Percentiles rank a stretch among this genome's conserved stretches.
phyloP scores from a whole-genome alignment of 2,329 filamentous ascomycete species.

The Phyllosticta citrichinensis region DNA sequence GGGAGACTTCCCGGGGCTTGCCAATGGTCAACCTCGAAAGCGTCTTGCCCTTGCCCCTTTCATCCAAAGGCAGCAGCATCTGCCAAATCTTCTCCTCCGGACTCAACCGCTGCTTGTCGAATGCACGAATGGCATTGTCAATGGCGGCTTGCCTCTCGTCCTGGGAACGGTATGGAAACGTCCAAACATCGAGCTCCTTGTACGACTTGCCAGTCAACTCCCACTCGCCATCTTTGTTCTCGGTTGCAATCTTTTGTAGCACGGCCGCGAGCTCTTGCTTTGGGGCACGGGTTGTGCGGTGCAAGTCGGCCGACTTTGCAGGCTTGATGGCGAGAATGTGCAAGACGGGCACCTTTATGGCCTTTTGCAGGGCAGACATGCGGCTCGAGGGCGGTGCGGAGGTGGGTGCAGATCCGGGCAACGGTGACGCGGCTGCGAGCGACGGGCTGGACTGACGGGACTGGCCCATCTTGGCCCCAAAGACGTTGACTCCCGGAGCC shows the following conservation, averaged over 20 bases:
- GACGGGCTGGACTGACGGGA: constrained; percentile 1
- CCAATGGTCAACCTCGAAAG: constrained; percentile 48
- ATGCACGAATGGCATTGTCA: constrained; percentile 52
- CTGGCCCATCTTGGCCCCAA: neutral
- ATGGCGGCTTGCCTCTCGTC: constrained; percentile 50
- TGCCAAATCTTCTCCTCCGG: constrained; percentile 55
- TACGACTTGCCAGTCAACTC: constrained; percentile 47
- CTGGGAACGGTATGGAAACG: constrained; percentile 46
- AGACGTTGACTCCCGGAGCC: neutral
- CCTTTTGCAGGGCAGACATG: constrained; percentile 17
- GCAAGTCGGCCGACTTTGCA: constrained; percentile 37
- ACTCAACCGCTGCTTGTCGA: constrained; percentile 50
- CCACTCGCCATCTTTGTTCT: constrained; percentile 1
- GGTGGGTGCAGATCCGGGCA: constrained; percentile 22
- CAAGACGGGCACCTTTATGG: constrained; percentile 36
- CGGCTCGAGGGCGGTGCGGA: constrained; percentile 24
- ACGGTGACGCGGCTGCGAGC: constrained; percentile 3
- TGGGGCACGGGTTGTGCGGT: constrained; percentile 37
- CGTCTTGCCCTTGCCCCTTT: constrained; percentile 51
- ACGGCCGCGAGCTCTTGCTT: constrained; percentile 39
- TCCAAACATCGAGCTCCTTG: constrained; percentile 53
- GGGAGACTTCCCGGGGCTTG: constrained; percentile 20
- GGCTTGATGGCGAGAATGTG: constrained; percentile 46
- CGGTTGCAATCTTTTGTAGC: constrained; percentile 16
- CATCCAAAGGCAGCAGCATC: constrained; percentile 47